Evolutionary conservation across 768 basidiomycete genomes (phyloP), one percentile per base, ranked within the genome.

Genomic region (Coprinopsis sp.): DNA sequence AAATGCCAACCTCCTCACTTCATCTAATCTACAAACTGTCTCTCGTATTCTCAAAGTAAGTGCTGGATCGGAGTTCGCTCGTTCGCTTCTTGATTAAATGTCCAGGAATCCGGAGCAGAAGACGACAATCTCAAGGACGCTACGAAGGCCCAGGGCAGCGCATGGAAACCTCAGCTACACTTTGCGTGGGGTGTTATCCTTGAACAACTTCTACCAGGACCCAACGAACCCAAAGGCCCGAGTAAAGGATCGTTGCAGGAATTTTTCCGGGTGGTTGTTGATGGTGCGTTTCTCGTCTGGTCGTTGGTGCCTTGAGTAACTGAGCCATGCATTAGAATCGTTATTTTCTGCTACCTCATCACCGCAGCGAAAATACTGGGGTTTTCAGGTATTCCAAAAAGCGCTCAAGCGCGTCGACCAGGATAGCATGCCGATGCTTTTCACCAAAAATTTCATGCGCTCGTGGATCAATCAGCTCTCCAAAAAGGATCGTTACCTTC

Each of bases 381-480:
- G 93, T n/a, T 95, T 98, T 69, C 84, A 87, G 55, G 77, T 95
- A 16, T 89, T 97, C 67, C 79, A 84, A 57, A 85, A 80, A 52
- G 82, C 91, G 6, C 69, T 96, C 33, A 75, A 78, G 13, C 81
- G 82, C 29, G 75, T 90, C 24, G 70, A 76, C 13, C 64, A 79
- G 14, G 66, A 77, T 36, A 84, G 80, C 44, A 72, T 95, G 55
- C 86, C 90, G 0, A 83, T 91, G 76, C 71, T 98, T 27, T 93
- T 99, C 63, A 94, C 90, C 16, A 86, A 85, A 57, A 93, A 96
- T 62, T 89, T 96, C 58, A 93, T 97, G 87, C 84, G 92, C 29
- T 85, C 86, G 29, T 95, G 94, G 91, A 94, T 95, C 50, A 95
- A 95, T 60, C 93, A 98, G 63, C 74, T 99, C 18, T 87, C 91